These are phyloP conservation scores for Capsella rubella DNA, from an alignment of 441 rosid species.

Conservation along the genomic window DNA sequence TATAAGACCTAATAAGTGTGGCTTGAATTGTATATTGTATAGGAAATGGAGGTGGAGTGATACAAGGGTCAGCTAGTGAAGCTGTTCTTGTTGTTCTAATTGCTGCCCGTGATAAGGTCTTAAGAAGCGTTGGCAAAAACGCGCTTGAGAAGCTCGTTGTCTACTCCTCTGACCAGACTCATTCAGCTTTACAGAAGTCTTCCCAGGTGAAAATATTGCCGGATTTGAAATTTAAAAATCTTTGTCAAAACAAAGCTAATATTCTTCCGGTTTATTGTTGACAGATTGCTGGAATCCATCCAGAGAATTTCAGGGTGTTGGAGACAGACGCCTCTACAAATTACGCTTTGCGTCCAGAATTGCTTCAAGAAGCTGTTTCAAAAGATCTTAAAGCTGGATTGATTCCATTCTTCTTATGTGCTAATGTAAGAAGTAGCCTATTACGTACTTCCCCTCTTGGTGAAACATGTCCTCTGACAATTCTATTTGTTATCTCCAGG, in stretches of 20 bases:
- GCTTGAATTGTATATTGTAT: constrained; percentile 28
- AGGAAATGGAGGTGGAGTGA: constrained; percentile 93
- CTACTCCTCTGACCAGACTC: constrained; percentile 90
- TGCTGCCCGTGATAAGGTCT: constrained; percentile 78
- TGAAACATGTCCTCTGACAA: neutral
- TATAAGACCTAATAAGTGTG: constrained; percentile 3
- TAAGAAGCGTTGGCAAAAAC: constrained; percentile 60
- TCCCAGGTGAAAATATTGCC: constrained; percentile 58
- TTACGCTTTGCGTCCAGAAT: constrained; percentile 65
- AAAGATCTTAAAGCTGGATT: constrained; percentile 66
- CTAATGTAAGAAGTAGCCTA: constrained; percentile 58
- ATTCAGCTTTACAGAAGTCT: constrained; percentile 81
- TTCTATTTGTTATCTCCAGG: constrained; percentile 33
- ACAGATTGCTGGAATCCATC: constrained; percentile 82
- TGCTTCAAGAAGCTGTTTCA: constrained; percentile 64
- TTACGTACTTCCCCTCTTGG: neutral
- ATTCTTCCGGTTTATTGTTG: neutral
- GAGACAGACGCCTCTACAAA: constrained; percentile 66
- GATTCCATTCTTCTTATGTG: constrained; percentile 86
- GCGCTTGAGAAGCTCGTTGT: constrained; percentile 79
- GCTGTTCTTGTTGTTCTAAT: constrained; percentile 75
- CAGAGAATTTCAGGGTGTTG: constrained; percentile 71
- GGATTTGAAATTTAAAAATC: neutral
- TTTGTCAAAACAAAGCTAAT: neutral
- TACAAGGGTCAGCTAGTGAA: constrained; percentile 95